Base-by-base conservation (phyloP, 768 basidiomycete genomes). In the Porphyrellus cyaneotinctus region DNA sequence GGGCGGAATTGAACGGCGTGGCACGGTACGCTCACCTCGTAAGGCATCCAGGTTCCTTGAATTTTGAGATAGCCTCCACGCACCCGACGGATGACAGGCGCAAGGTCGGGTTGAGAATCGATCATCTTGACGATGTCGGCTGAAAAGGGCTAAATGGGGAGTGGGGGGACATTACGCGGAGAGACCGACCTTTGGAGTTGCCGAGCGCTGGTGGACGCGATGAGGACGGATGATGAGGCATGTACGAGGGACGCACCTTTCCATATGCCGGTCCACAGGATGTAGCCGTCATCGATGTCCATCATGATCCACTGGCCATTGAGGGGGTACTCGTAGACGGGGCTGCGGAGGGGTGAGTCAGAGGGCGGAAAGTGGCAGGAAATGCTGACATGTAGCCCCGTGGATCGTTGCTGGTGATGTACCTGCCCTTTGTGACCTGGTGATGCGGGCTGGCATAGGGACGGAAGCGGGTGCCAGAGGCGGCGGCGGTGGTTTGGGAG, bases 301-400 rank as follows among this genome's bases (percentile, higher is more conserved):
- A 93, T 91, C 91, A 94, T 93, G 63, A 94, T 89, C 88, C 90
- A 91, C 64, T 93, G 90, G 20, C 85, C 87, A 57, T 91, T 90
- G 51, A 94, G 75, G 2, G 88, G 89, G 62, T 92, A 94, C 66
- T 94, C 91, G 63, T 88, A 93, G 12, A 94, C 91, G 13, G 90
- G 89, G 49, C 91, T 77, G 60, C 28, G 23, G 41, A n/a, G 23
- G 14, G 43, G 47, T 57, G 59, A 57, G 57, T 32, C 1, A 1
- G n/a, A 43, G 32, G 4, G 35, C 17, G 20, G 15, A 36, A 13
- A 15, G 37, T 15, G 45, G 20, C 23, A 4, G 7, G 48, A 43
- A 18, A 36, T 42, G 71, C 87, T 60, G 52, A 92, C 90, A 93
- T 91, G 72, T 92, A 93, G 15, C 90, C 90, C 62, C 90, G 75